Evolutionary conservation across 495 filamentous ascomycete genomes (phyloP).

Genomic region (Penicillium argentinense): DNA sequence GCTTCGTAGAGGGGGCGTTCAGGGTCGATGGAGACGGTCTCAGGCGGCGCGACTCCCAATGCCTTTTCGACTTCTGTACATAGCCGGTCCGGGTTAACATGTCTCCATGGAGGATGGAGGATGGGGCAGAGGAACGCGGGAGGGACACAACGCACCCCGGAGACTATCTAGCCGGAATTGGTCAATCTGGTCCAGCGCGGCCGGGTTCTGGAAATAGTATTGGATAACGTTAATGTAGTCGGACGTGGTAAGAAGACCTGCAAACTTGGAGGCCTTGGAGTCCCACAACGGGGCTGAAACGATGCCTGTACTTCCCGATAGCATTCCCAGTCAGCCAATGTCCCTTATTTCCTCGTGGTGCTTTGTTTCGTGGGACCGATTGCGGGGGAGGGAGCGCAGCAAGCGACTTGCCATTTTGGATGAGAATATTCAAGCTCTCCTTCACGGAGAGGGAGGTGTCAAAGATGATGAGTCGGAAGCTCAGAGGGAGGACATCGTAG

Average conservation of each 20-base stretch:
- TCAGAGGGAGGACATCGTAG: conserved; percentile 98
- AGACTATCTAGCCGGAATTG: conserved; percentile 93
- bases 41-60: conserved; percentile 84
- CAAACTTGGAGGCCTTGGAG: conserved; percentile 89
- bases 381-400: conserved; percentile 5
- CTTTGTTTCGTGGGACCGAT: background rate
- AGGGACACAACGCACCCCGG: conserved; percentile 58
- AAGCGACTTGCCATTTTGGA: conserved; percentile 80
- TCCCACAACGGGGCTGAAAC: conserved; percentile 98
- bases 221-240: conserved; percentile 99
- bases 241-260: conserved; percentile 89
- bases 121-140: background rate
- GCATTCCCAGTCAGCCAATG: conserved; percentile 23
- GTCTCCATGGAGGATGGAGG: background rate
- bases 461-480: conserved; percentile 92
- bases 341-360: conserved; percentile 9
- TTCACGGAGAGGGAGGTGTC: conserved; percentile 94
- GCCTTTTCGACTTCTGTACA: conserved; percentile 86
- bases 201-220: conserved; percentile 98
- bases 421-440: conserved; percentile 92
- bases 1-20: conserved; percentile 89
- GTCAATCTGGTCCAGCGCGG: conserved; percentile 83
- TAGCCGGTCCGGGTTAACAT: conserved; percentile 11
- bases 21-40: conserved; percentile 94
- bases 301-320: conserved; percentile 65